phyloP scores from a whole-genome alignment of 225 moss, liverwort and hornwort species.

The Ulota crispa region DNA sequence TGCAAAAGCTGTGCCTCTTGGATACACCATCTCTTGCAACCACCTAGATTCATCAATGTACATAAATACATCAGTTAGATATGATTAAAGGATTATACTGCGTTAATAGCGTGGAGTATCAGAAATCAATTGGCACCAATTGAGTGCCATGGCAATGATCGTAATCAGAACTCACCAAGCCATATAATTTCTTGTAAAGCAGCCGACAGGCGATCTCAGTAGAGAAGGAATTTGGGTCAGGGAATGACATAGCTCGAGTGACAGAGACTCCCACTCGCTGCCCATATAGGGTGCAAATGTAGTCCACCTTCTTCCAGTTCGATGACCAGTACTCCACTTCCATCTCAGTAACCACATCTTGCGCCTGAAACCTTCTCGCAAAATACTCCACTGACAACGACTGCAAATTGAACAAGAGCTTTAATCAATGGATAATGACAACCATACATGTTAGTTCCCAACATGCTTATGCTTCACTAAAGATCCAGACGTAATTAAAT shows the following conservation, averaged over 20 bases:
- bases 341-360: constrained; percentile 77
- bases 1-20: constrained; percentile 58
- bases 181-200: constrained; percentile 61
- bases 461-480: background rate
- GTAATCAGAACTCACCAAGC: constrained; percentile 49
- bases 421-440: background rate
- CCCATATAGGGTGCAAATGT: constrained; percentile 67
- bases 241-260: constrained; percentile 77
- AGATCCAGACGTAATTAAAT: background rate
- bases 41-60: constrained; percentile 33
- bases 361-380: constrained; percentile 65
- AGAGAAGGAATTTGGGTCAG: constrained; percentile 52
- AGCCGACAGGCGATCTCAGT: constrained; percentile 43
- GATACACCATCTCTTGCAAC: constrained; percentile 72
- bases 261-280: constrained; percentile 78
- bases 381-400: constrained; percentile 76
- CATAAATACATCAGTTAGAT: background rate
- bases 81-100: too few relatives aligned
- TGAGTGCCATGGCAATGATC: background rate
- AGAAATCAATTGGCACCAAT: background rate
- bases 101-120: background rate
- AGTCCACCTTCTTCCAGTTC: constrained; percentile 86
- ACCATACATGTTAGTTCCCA: background rate
- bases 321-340: constrained; percentile 73
- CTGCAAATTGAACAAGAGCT: constrained; percentile 24